Evolutionary conservation across 345 rosid species (phyloP), one percentile per base, ranked within the genome.

Genomic region (Citrus reticulata): DNA sequence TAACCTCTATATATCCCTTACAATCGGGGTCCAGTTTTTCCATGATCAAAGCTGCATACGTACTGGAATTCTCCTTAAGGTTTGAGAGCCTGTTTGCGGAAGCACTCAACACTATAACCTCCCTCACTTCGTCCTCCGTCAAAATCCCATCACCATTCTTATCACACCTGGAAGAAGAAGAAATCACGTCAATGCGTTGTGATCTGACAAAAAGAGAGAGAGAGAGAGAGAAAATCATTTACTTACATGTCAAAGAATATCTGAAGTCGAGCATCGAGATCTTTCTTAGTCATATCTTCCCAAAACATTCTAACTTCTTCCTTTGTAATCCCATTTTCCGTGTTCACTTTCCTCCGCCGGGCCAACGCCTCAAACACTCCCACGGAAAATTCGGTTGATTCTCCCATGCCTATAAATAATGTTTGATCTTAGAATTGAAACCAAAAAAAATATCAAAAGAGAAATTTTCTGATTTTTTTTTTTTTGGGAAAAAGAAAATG

Each of bases 11-110:
- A 74, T 93, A 90, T 77, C 99, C 99, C 1, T 79, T 83, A 37
- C 91, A 92, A 81, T 94, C 98, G 9, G 99, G 99, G 72, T 96
- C 99, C 20, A 96, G 97, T 87, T 96, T 97, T 85, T 96, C 99
- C 99, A 96, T 96, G 84, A 96, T 96, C 66, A 96, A 81, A 76
- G 93, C 73, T 19, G 99, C 93, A 64, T 96, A 96, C n/a, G 87
- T 35, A 0, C 78, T 80, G 3, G 97, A 98, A 42, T 89, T 88
- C 69, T 93, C 79, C 81, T 93, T 94, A 0, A 94, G 92, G 67
- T 90, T 93, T 19, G 89, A 87, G 1, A 96, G 92, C 83, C 91
- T 91, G 82, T 96, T 96, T 30, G 92, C 99, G 0, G 98, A 87
- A 30, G 98, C 99, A 68, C 99, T 96, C 86, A 92, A 79, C 67